Percentiles rank a stretch among this genome's conserved stretches.
Conservation (phyloP, 768 basidiomycete genomes). For the Leccinum fibrillosum region DNA sequence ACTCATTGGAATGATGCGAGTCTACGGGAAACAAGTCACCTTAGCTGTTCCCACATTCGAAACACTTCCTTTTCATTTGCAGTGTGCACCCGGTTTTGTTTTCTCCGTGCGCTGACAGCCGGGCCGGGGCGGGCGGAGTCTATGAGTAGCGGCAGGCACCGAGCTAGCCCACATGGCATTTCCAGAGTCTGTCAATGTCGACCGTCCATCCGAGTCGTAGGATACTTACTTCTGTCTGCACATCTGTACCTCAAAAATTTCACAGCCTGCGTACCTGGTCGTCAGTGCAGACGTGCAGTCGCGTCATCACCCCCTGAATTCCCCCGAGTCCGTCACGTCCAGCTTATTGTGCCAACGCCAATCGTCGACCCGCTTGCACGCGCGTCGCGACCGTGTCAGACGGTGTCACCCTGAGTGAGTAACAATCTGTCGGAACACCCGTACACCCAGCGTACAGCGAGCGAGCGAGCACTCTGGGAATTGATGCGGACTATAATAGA, state of each 20-base stretch:
- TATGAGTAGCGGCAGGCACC: too few relatives aligned
- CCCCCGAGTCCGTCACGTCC: not conserved
- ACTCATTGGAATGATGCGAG: too few relatives aligned
- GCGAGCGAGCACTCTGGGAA: too few relatives aligned
- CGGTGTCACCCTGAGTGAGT: not conserved
- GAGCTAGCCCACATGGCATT: not conserved
- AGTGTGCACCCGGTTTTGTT: not conserved
- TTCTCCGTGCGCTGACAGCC: not conserved
- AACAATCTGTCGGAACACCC: not conserved
- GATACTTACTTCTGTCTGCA: too few relatives aligned
- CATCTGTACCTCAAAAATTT: not conserved
- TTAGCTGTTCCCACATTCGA: not conserved
- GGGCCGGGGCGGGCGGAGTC: not conserved
- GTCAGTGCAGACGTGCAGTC: not conserved
- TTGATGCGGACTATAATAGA: not conserved
- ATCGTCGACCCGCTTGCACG: not conserved
- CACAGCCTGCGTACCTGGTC: not conserved
- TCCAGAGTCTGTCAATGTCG: not conserved
- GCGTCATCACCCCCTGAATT: not conserved
- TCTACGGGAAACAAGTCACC: too few relatives aligned
- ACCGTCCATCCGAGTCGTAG: not conserved
- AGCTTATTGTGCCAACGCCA: too few relatives aligned
- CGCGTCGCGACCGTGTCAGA: not conserved
- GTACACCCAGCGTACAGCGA: not conserved
- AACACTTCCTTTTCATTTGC: not conserved